Evolutionary conservation across 2,329 filamentous ascomycete species (phyloP).

Genomic region (Teratosphaeriaceae sp.): DNA sequence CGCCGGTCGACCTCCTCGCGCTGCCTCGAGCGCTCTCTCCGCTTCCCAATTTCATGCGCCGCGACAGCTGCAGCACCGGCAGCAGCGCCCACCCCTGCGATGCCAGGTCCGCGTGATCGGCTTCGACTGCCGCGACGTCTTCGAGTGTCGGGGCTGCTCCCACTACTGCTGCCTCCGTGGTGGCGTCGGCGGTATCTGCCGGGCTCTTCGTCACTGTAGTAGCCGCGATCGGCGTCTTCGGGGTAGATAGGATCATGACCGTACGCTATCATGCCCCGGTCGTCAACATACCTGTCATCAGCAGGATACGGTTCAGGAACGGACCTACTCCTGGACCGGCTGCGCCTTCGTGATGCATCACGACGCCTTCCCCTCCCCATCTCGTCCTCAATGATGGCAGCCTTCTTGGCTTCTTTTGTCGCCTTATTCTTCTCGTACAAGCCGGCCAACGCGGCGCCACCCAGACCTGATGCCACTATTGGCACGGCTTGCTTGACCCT

Average conservation of each 20-base stretch:
- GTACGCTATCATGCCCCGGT: conserved; percentile 56
- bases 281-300: conserved; percentile 35
- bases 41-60: conserved; percentile 51
- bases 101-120: conserved; percentile 43
- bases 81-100: conserved; percentile 51
- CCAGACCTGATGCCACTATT: conserved; percentile 54
- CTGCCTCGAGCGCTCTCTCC: conserved; percentile 48
- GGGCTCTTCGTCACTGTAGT: conserved; percentile 35
- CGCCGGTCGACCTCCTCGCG: conserved; percentile 11
- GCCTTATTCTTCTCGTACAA: conserved; percentile 58
- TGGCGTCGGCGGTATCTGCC: conserved; percentile 37
- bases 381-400: conserved; percentile 32
- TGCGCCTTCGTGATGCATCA: conserved; percentile 20
- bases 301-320: conserved; percentile 35
- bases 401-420: conserved; percentile 49
- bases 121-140: conserved; percentile 35
- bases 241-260: conserved; percentile 56
- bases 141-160: conserved; percentile 34
- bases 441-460: conserved; percentile 54
- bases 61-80: conserved; percentile 50
- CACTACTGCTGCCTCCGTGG: conserved; percentile 36
- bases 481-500: conserved; percentile 51
- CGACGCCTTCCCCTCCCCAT: conserved; percentile 20
- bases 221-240: conserved; percentile 35
- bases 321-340: conserved; percentile 39